phyloP scores from a whole-genome alignment of 495 filamentous ascomycete genomes.

The Tricharina praecox region DNA sequence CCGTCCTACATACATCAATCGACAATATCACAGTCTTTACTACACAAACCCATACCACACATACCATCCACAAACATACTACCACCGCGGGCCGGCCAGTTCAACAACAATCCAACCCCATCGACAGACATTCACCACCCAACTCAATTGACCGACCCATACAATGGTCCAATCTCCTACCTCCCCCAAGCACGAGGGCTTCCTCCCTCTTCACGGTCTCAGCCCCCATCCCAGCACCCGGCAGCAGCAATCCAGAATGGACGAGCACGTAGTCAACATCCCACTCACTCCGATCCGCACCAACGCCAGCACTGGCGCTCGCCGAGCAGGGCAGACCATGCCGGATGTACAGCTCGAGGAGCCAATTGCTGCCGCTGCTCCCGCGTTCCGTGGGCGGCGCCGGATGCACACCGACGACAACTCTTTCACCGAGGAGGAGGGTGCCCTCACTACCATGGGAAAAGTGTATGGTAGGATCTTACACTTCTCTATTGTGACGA shows the following conservation, averaged over 20 bases:
- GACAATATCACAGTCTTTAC: too few species aligned
- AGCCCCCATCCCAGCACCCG: slow-evolving; percentile 1
- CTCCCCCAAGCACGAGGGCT: slow-evolving; percentile 15
- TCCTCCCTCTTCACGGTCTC: slow-evolving; percentile 11
- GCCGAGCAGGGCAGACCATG: slow-evolving; percentile 31
- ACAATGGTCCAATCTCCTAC: slow-evolving; percentile 14
- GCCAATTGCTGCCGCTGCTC: slow-evolving; percentile 14
- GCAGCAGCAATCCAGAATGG: not conserved
- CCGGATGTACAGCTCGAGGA: slow-evolving; percentile 23
- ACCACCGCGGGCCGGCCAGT: too few species aligned
- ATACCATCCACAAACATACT: not conserved
- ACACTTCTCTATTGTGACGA: slow-evolving; percentile 67
- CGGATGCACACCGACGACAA: slow-evolving; percentile 32
- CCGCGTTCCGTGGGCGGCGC: slow-evolving; percentile 33
- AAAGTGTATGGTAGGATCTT: slow-evolving; percentile 68
- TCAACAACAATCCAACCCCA: too few species aligned
- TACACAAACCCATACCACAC: not conserved
- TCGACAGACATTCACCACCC: too few species aligned
- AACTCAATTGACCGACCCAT: too few species aligned
- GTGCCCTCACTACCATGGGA: slow-evolving; percentile 66
- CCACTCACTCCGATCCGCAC: slow-evolving; percentile 36
- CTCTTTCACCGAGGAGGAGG: slow-evolving; percentile 37
- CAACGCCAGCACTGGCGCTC: slow-evolving; percentile 35
- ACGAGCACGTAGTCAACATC: slow-evolving; percentile 29
- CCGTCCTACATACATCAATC: too few species aligned